These are phyloP conservation scores for Coniella vitis DNA, from an alignment of 2,329 filamentous ascomycete species.

Conservation along the genomic window DNA sequence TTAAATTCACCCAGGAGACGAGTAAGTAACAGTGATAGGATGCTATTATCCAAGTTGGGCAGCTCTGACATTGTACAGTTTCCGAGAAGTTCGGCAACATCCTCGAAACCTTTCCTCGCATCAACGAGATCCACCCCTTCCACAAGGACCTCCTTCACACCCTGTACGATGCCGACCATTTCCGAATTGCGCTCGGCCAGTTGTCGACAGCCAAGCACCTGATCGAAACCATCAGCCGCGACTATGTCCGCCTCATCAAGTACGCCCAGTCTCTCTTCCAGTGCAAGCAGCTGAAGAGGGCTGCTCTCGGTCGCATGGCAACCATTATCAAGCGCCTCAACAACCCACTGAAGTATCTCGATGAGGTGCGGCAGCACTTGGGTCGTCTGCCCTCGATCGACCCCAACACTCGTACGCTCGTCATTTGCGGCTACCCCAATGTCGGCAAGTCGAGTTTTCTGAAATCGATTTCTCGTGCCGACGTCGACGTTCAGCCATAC, in stretches of 20 bases:
- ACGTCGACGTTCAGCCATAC: conserved; percentile 96
- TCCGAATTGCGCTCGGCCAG: conserved; percentile 93
- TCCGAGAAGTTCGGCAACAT: conserved; percentile 87
- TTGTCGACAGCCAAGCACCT: conserved; percentile 92
- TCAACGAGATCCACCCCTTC: conserved; percentile 56
- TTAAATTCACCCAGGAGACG: conserved; percentile 97
- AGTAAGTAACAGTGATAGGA: conserved; percentile 29
- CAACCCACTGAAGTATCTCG: conserved; percentile 89
- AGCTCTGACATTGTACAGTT: conserved; percentile 30
- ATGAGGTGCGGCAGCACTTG: conserved; percentile 94
- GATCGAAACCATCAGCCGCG: conserved; percentile 90
- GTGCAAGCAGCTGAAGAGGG: conserved; percentile 97
- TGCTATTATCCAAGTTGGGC: background rate
- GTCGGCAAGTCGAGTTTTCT: conserved; percentile 97
- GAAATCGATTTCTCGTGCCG: conserved; percentile 83
- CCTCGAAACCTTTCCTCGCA: conserved; percentile 84
- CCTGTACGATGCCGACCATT: conserved; percentile 96
- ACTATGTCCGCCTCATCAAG: conserved; percentile 85
- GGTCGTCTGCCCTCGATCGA: conserved; percentile 98
- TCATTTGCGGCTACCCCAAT: conserved; percentile 97
- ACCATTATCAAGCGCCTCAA: conserved; percentile 93
- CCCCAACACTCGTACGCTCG: conserved; percentile 88
- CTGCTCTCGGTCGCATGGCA: conserved; percentile 94
- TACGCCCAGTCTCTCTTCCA: conserved; percentile 97
- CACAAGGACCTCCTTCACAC: conserved; percentile 82